Percentiles rank a stretch among this genome's conserved stretches.
Conservation (phyloP, 306 rosid genomes). For the Ammopiptanthus mongolicus region DNA sequence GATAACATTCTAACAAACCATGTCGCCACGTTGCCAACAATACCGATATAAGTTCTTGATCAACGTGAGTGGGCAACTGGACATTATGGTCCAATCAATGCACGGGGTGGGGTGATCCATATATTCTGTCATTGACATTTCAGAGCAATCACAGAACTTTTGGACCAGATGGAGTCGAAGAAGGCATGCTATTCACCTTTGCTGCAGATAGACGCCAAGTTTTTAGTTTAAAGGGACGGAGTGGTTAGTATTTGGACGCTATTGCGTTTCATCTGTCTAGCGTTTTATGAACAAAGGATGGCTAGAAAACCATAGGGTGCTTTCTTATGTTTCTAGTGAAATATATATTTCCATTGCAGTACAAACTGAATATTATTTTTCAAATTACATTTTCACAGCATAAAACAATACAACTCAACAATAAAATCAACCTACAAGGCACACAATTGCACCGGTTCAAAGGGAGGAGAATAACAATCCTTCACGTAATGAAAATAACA, state of each 20-base stretch:
- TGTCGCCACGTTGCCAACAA: too few relatives aligned
- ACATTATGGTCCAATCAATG: constrained; percentile 11
- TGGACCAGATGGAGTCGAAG: constrained; percentile 40
- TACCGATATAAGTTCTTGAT: constrained; percentile 32
- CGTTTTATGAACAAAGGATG: neutral
- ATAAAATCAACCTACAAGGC: neutral
- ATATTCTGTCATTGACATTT: constrained; percentile 38
- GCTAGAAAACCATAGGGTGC: neutral
- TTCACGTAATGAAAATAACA: neutral
- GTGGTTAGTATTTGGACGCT: constrained; percentile 37
- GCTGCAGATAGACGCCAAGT: constrained; percentile 25
- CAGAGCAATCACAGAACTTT: constrained; percentile 32
- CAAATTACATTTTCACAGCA: neutral
- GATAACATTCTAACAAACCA: neutral
- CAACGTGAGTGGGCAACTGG: constrained; percentile 25
- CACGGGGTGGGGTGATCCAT: neutral
- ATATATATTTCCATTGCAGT: neutral
- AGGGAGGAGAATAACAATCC: neutral
- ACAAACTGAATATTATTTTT: neutral
- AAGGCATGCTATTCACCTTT: constrained; percentile 43
- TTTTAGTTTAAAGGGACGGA: constrained; percentile 38
- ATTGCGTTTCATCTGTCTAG: constrained; percentile 23
- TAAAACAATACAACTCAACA: neutral
- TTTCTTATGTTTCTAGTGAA: too few relatives aligned
- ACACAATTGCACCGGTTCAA: neutral